Percentiles rank a stretch among this genome's conserved stretches.
phyloP scores from a whole-genome alignment of 805 yeast genomes.

The Starmera pachycereana region DNA sequence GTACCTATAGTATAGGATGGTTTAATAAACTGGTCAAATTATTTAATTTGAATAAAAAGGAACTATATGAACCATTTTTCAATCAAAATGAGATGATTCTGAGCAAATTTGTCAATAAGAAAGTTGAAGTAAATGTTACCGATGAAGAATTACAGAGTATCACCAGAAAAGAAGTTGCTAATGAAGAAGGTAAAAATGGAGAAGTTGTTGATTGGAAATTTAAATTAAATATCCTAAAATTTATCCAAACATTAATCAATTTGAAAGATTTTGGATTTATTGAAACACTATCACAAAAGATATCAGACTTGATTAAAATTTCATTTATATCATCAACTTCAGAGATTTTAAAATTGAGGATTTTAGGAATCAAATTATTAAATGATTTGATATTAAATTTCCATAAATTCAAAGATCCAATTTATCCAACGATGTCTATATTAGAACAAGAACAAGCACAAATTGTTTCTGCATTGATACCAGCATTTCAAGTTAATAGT shows the following conservation, averaged over 20 bases:
- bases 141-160: conserved; percentile 40
- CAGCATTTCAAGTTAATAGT: conserved; percentile 70
- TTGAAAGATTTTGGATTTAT: conserved; percentile 33
- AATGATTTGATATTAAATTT: conserved; percentile 51
- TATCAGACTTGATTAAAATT: conserved; percentile 61
- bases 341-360: conserved; percentile 45
- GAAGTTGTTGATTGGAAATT: conserved; percentile 53
- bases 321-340: conserved; percentile 80
- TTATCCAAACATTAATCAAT: conserved; percentile 32
- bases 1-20: conserved; percentile 44
- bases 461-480: conserved; percentile 79
- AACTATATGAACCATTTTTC: conserved; percentile 30
- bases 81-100: conserved; percentile 32
- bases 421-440: conserved; percentile 58
- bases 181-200: conserved; percentile 18
- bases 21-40: conserved; percentile 42
- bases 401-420: conserved; percentile 57
- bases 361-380: conserved; percentile 56
- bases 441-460: conserved; percentile 94
- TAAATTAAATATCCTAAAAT: conserved; percentile 33
- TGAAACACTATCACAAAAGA: conserved; percentile 30
- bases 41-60: conserved; percentile 33
- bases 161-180: conserved; percentile 15
- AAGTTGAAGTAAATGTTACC: conserved; percentile 25
- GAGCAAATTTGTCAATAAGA: conserved; percentile 24